phyloP scores from a whole-genome alignment of 202 grass and related monocot genomes.

The Zizania palustris region DNA sequence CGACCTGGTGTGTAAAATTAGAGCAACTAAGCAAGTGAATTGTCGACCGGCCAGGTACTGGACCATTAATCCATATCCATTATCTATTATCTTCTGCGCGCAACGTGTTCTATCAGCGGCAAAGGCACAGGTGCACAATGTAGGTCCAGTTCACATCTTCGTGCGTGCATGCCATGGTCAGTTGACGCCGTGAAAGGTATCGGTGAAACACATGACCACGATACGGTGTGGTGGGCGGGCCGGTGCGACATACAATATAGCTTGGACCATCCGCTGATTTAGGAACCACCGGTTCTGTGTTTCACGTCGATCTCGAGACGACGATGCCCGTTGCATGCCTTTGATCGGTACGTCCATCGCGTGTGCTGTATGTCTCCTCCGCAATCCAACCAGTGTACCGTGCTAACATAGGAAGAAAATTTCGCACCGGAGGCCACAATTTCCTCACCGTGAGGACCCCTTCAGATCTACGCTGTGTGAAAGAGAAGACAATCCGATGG shows the following conservation, averaged over 20 bases:
- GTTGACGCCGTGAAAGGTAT: not conserved
- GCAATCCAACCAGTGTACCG: too few species aligned
- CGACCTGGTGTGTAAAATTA: not conserved
- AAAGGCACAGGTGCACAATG: not conserved
- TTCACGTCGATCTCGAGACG: not conserved
- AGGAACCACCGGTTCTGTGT: too few species aligned
- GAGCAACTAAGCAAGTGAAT: not conserved
- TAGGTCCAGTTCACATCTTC: not conserved
- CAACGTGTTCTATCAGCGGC: not conserved
- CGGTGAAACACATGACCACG: not conserved
- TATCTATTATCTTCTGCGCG: not conserved
- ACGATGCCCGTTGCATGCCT: not conserved
- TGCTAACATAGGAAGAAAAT: too few species aligned
- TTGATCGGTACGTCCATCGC: not conserved
- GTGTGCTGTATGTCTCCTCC: not conserved
- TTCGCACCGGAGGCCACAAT: too few species aligned
- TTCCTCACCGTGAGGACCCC: too few species aligned
- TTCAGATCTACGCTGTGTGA: too few species aligned
- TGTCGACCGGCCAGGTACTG: not conserved
- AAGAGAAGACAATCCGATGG: too few species aligned
- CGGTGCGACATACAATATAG: not conserved
- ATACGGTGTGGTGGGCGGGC: not conserved
- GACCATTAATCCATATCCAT: too few species aligned
- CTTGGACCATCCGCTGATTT: slow-evolving; percentile 6
- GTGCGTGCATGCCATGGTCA: slow-evolving; percentile 5